A percentile compares a stretch with the other conserved stretches of the same genome.
These are phyloP conservation scores for Carex littledalei DNA, from an alignment of 176 grass and related monocot species.

Conservation along the genomic window DNA sequence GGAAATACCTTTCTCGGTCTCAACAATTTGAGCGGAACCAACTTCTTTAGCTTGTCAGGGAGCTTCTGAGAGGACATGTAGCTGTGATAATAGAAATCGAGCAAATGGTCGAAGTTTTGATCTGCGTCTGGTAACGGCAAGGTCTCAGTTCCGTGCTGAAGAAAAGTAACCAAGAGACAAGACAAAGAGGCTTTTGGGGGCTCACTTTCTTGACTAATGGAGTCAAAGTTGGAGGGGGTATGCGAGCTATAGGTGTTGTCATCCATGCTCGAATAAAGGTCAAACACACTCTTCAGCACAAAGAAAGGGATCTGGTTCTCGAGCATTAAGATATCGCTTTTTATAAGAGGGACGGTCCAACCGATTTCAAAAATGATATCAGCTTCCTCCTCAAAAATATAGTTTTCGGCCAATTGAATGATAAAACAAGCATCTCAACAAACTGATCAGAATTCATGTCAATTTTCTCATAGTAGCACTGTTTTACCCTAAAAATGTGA, in stretches of 20 bases:
- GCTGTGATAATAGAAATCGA: slow-evolving; percentile 21
- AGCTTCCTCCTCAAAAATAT: not conserved
- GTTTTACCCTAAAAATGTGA: too few relatives aligned
- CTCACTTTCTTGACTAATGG: slow-evolving; percentile 1
- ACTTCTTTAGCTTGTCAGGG: not conserved
- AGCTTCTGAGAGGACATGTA: slow-evolving; percentile 1
- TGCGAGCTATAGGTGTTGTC: not conserved
- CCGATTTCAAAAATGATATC: slow-evolving; percentile 13
- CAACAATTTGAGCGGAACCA: not conserved
- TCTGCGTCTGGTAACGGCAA: not conserved
- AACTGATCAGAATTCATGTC: slow-evolving; percentile 7
- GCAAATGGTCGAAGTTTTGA: slow-evolving; percentile 18
- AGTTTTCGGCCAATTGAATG: not conserved
- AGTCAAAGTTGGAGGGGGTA: not conserved
- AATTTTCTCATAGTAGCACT: slow-evolving; percentile 19
- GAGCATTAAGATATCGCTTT: slow-evolving; percentile 14
- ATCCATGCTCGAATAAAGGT: not conserved
- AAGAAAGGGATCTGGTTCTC: slow-evolving; percentile 30
- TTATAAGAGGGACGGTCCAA: slow-evolving; percentile 20
- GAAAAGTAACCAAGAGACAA: not conserved
- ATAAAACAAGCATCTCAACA: slow-evolving; percentile 5
- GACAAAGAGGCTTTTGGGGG: not conserved
- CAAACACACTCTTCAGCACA: not conserved
- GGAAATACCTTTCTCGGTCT: not conserved
- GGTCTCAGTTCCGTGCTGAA: not conserved